Base-by-base conservation (phyloP, 495 filamentous ascomycete genomes). In the Durotheca rogersii region DNA sequence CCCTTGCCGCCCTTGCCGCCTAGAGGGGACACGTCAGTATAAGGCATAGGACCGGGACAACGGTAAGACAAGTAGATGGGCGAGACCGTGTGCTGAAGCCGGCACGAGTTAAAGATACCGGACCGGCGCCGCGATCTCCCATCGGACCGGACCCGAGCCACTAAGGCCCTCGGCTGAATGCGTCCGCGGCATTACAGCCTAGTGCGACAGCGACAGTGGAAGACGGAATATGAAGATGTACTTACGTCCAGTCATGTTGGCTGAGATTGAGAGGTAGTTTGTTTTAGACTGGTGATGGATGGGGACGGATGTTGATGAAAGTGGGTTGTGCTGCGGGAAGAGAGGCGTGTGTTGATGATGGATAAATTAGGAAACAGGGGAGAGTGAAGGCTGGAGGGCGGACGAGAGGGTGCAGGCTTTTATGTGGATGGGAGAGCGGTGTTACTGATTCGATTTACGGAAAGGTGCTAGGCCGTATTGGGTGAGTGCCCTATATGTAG, bases 1-100 rank as follows among this genome's bases (percentile, higher is more conserved):
- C 91, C 91, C 79, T 96, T 96, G 73, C 91, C 91, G 72, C 91
- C 91, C 78, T 95, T 95, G 71, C 89, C 89, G 72, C 89, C 88
- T 27, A 16, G 3, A 40, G 15, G 27, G 11, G 20, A 23, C 14
- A 27, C 12, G 37, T 40, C n/a, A 40, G 37, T 40, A 19, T 4
- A 20, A 23, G 35, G 31, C n/a, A n/a, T n/a, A n/a, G n/a, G n/a
- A n/a, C n/a, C n/a, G n/a, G n/a, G n/a, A n/a, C n/a, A n/a, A n/a
- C n/a, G n/a, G n/a, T n/a, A n/a, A n/a, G n/a, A n/a, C n/a, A n/a
- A n/a, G n/a, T n/a, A n/a, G n/a, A n/a, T n/a, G n/a, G n/a, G n/a
- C n/a, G n/a, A n/a, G n/a, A n/a, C n/a, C n/a, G n/a, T n/a, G n/a
- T n/a, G n/a, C n/a, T n/a, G n/a, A n/a, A n/a, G n/a, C n/a, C n/a